phyloP scores from a whole-genome alignment of 768 basidiomycete species.

The Nevesoporus exiguus region DNA sequence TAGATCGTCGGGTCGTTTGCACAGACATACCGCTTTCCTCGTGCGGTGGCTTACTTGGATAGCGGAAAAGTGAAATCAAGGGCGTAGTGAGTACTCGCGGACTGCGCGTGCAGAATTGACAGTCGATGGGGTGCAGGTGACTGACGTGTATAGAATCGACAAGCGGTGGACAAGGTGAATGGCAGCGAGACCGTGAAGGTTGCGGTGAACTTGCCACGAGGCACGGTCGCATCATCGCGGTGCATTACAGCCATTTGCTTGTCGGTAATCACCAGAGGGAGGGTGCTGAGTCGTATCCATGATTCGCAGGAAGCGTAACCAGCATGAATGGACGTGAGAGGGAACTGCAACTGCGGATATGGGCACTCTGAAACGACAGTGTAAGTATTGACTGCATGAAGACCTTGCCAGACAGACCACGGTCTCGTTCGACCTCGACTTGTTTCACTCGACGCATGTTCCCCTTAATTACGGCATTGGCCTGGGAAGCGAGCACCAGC shows the following conservation, averaged over 20 bases:
- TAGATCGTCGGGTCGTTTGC: conserved; percentile 87
- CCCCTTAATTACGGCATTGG: not conserved
- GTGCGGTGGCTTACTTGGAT: conserved; percentile 82
- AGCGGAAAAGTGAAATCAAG: conserved; percentile 75
- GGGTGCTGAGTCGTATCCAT: too few relatives aligned
- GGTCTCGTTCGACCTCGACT: not conserved
- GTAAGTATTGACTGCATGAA: too few relatives aligned
- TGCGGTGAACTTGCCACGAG: conserved; percentile 49
- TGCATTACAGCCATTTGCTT: not conserved
- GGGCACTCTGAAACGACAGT: too few relatives aligned
- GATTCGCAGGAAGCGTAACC: too few relatives aligned
- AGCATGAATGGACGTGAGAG: too few relatives aligned
- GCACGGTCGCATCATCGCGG: not conserved
- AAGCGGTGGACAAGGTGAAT: conserved; percentile 68
- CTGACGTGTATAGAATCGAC: conserved; percentile 59
- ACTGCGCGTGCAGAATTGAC: not conserved
- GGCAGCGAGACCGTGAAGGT: conserved; percentile 55
- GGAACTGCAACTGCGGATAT: too few relatives aligned
- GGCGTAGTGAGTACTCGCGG: conserved; percentile 50
- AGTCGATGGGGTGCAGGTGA: conserved; percentile 16
- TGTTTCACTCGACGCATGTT: not conserved
- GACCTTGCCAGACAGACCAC: not conserved
- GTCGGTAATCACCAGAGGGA: too few relatives aligned
- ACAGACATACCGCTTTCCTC: conserved; percentile 82
- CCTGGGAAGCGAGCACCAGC: conserved; percentile 7